A percentile compares a stretch with the other conserved stretches of the same genome.
These are phyloP conservation scores for Hyphopichia fennica DNA, from an alignment of 1,139 yeast species.

Conservation along the genomic window DNA sequence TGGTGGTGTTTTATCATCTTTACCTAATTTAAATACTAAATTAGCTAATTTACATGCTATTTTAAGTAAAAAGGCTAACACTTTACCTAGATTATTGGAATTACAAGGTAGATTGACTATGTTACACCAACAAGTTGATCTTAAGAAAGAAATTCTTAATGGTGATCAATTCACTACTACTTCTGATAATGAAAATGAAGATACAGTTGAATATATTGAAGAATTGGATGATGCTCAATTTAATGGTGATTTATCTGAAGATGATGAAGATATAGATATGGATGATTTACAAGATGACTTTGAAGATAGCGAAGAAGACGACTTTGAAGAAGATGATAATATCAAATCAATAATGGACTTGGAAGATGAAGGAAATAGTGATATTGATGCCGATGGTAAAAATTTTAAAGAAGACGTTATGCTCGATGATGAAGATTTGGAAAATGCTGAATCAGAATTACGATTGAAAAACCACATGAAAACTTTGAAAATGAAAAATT, in stretches of 20 bases:
- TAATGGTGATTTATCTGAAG: slow-evolving; percentile 18
- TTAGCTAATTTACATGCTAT: slow-evolving; percentile 79
- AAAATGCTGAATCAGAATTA: slow-evolving; percentile 5
- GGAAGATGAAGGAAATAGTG: slow-evolving; percentile 21
- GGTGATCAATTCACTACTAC: slow-evolving; percentile 16
- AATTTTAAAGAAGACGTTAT: slow-evolving; percentile 13
- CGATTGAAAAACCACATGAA: neutral
- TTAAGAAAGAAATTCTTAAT: slow-evolving; percentile 56
- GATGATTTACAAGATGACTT: slow-evolving; percentile 13
- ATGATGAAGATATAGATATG: slow-evolving; percentile 21
- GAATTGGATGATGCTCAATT: slow-evolving; percentile 37
- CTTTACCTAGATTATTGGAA: slow-evolving; percentile 76
- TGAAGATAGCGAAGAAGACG: slow-evolving; percentile 14
- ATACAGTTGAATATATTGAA: slow-evolving; percentile 40
- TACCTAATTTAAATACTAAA: slow-evolving; percentile 68
- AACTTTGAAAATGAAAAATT: neutral
- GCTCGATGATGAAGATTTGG: slow-evolving; percentile 23
- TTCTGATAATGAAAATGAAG: slow-evolving; percentile 29
- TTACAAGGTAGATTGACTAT: slow-evolving; percentile 80
- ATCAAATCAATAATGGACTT: slow-evolving; percentile 20
- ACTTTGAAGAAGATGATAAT: slow-evolving; percentile 15
- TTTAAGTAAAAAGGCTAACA: slow-evolving; percentile 68
- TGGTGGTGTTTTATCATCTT: slow-evolving; percentile 72
- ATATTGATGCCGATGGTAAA: slow-evolving; percentile 36
- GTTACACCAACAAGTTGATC: slow-evolving; percentile 66